Evolutionary conservation across 2,329 filamentous ascomycete species (phyloP).

Genomic region (Falciphora oryzae): DNA sequence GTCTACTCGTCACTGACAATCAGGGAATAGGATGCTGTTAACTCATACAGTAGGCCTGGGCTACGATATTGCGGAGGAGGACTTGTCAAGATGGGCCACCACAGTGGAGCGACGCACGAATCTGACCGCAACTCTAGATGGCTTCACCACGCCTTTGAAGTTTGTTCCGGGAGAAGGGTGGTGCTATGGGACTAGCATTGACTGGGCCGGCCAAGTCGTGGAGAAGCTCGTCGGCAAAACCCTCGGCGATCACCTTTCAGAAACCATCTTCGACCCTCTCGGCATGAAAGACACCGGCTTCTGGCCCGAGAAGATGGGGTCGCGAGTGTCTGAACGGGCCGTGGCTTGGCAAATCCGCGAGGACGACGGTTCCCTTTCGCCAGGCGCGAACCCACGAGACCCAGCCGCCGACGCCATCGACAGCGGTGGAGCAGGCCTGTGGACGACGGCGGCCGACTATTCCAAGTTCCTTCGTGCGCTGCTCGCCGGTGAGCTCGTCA

Average conservation of each 20-base stretch:
- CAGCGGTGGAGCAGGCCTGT: slow-evolving; percentile 38
- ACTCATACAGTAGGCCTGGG: slow-evolving; percentile 51
- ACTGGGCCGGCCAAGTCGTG: slow-evolving; percentile 42
- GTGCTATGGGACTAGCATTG: slow-evolving; percentile 41
- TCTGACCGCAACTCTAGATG: slow-evolving; percentile 19
- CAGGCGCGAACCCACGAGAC: neutral
- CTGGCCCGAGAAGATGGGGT: slow-evolving; percentile 15
- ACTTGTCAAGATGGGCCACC: slow-evolving; percentile 38
- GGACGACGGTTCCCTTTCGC: too few species aligned
- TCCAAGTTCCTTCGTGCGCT: slow-evolving; percentile 49
- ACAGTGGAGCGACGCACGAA: slow-evolving; percentile 36
- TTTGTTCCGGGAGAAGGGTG: slow-evolving; percentile 42
- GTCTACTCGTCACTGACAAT: too few species aligned
- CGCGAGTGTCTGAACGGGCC: slow-evolving; percentile 12
- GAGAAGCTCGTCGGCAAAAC: slow-evolving; percentile 34
- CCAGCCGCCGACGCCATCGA: slow-evolving; percentile 23
- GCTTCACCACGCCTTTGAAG: slow-evolving; percentile 36
- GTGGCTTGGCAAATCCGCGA: neutral
- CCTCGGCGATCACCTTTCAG: slow-evolving; percentile 38
- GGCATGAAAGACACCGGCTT: slow-evolving; percentile 39
- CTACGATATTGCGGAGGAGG: slow-evolving; percentile 49
- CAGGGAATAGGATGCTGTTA: slow-evolving; percentile 28
- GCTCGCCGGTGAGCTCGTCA: slow-evolving; percentile 38
- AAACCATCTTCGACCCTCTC: slow-evolving; percentile 38
- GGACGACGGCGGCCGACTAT: slow-evolving; percentile 36